Conservation (phyloP, 176 grass and related monocot species). For the Lolium perenne region DNA sequence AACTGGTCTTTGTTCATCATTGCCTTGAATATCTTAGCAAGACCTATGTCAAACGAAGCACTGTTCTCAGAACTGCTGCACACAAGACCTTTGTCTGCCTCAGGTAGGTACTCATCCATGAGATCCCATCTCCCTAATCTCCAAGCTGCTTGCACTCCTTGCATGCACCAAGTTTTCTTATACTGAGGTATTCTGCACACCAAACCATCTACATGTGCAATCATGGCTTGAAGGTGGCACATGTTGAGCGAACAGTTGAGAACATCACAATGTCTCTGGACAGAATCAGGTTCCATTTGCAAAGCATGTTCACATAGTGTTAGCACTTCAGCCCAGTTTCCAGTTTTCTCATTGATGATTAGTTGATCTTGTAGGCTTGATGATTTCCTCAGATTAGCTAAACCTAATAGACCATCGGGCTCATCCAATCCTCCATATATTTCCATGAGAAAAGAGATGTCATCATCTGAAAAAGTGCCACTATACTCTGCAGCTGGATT, state of each 20-base stretch:
- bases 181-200: conserved; percentile 72
- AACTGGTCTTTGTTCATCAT: conserved; percentile 94
- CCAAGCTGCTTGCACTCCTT: conserved; percentile 97
- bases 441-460: conserved; percentile 98
- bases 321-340: conserved; percentile 96
- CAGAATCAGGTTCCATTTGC: conserved; percentile 89
- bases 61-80: conserved; percentile 67
- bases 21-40: conserved; percentile 97
- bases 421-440: conserved; percentile 97
- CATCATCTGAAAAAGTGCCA: conserved; percentile 85
- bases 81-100: conserved; percentile 61
- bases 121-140: conserved; percentile 95
- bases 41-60: conserved; percentile 93
- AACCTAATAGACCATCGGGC: conserved; percentile 88
- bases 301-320: conserved; percentile 93
- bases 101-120: conserved; percentile 89
- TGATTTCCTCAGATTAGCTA: conserved; percentile 84
- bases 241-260: conserved; percentile 97
- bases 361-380: conserved; percentile 95
- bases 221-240: conserved; percentile 96
- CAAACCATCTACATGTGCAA: conserved; percentile 95
- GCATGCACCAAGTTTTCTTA: conserved; percentile 95
- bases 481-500: conserved; percentile 88
- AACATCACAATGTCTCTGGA: conserved; percentile 95
- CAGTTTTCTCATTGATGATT: conserved; percentile 93